phyloP scores from a whole-genome alignment of 495 filamentous ascomycete genomes.

The Hyphodiscus hymeniophilus region DNA sequence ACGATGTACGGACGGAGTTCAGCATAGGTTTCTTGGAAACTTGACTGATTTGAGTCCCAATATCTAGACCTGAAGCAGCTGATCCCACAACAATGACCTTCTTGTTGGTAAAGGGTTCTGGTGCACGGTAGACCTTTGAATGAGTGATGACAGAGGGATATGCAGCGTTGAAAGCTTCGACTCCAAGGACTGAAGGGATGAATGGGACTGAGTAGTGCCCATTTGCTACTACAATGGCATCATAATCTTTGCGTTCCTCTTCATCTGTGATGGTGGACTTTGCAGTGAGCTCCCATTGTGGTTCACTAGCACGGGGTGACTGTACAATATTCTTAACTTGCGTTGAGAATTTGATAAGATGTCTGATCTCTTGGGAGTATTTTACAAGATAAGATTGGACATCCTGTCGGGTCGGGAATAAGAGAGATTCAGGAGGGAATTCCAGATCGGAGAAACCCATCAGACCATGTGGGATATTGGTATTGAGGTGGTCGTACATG shows the following conservation, averaged over 20 bases:
- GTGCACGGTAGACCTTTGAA: conserved; percentile 67
- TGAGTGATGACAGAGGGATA: conserved; percentile 65
- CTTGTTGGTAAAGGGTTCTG: conserved; percentile 45
- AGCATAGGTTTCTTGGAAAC: conserved; percentile 35
- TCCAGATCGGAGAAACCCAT: conserved; percentile 72
- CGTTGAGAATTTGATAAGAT: conserved; percentile 18
- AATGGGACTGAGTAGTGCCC: conserved; percentile 72
- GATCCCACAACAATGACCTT: conserved; percentile 63
- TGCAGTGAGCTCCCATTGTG: conserved; percentile 46
- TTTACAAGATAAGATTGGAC: conserved; percentile 66
- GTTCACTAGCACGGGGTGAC: background rate
- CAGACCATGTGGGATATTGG: conserved; percentile 76
- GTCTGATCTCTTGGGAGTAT: conserved; percentile 44
- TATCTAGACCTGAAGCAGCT: conserved; percentile 71
- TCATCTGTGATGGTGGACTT: conserved; percentile 33
- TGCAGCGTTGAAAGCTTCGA: conserved; percentile 43
- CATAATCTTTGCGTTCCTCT: conserved; percentile 45
- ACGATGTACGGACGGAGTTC: conserved; percentile 11
- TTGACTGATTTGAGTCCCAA: conserved; percentile 61
- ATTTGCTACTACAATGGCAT: conserved; percentile 77
- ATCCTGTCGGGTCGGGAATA: conserved; percentile 62
- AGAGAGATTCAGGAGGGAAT: conserved; percentile 50
- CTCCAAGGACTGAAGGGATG: conserved; percentile 56
- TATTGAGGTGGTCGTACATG: conserved; percentile 72
- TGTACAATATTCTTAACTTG: conserved; percentile 14